Evolutionary conservation across 306 rosid genomes (phyloP).

Genomic region (Medicago ruthenica): DNA sequence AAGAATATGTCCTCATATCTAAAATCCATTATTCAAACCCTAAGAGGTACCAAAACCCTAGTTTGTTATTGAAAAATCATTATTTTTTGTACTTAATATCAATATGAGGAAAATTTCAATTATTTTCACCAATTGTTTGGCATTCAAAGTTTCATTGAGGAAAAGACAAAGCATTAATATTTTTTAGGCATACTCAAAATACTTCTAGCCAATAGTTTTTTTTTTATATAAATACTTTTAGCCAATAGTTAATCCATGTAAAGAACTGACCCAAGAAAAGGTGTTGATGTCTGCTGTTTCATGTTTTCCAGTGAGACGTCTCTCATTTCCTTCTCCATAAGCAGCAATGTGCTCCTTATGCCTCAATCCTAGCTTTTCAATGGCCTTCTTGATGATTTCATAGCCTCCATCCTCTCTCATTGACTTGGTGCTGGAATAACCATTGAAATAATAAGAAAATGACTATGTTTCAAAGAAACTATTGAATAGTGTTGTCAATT

Average conservation of each 20-base stretch:
- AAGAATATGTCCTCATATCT: too few relatives aligned
- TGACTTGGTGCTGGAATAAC: slow-evolving; percentile 61
- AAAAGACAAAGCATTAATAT: neutral
- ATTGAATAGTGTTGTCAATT: neutral
- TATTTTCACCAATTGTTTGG: neutral
- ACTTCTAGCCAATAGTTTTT: neutral
- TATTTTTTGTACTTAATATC: too few relatives aligned
- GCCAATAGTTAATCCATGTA: neutral
- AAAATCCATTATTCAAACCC: too few relatives aligned
- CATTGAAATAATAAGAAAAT: neutral
- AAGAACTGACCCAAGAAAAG: slow-evolving; percentile 58
- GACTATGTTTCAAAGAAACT: neutral
- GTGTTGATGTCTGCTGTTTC: slow-evolving; percentile 68
- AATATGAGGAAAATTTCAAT: neutral
- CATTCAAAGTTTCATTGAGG: neutral
- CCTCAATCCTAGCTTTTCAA: slow-evolving; percentile 58
- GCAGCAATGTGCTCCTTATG: slow-evolving; percentile 77
- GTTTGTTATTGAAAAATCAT: too few relatives aligned
- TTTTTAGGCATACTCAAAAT: neutral
- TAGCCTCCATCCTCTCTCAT: slow-evolving; percentile 69
- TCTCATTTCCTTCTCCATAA: slow-evolving; percentile 76
- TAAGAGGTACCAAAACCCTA: too few relatives aligned
- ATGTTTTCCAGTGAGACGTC: slow-evolving; percentile 70
- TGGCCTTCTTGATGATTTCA: slow-evolving; percentile 65
- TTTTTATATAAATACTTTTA: too few relatives aligned